Evolutionary conservation across 495 filamentous ascomycete genomes (phyloP).

Genomic region (Pseudoneurospora amorphoporcata): DNA sequence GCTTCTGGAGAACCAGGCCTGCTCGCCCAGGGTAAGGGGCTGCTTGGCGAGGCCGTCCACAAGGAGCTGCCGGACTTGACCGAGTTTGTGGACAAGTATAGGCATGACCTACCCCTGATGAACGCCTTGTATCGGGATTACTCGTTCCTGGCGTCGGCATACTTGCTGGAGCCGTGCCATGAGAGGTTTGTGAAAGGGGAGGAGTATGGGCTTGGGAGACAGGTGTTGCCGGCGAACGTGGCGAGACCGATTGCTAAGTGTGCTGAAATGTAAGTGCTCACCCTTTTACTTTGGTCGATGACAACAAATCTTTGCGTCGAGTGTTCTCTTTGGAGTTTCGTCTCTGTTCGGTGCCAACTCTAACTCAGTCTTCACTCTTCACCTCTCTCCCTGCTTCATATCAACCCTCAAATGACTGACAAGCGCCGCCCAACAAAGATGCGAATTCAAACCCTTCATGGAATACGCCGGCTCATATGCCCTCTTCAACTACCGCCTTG

Average conservation of each 20-base stretch:
- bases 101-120: constrained; percentile 58
- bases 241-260: constrained; percentile 66
- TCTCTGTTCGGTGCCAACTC: constrained; percentile 4
- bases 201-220: constrained; percentile 64
- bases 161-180: constrained; percentile 91
- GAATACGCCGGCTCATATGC: constrained; percentile 88
- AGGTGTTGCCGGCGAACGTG: constrained; percentile 57
- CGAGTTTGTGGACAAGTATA: constrained; percentile 56
- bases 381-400: background rate
- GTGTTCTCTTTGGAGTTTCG: background rate
- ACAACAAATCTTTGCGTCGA: background rate
- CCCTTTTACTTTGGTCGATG: background rate
- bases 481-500: constrained; percentile 76
- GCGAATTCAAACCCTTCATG: constrained; percentile 80
- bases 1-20: constrained; percentile 60
- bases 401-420: background rate
- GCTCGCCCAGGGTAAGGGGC: constrained; percentile 47
- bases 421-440: constrained; percentile 20
- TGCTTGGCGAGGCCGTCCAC: constrained; percentile 57
- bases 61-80: constrained; percentile 65
- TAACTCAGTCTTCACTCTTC: background rate
- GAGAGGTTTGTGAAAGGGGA: constrained; percentile 55
- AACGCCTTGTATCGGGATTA: constrained; percentile 86
- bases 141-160: constrained; percentile 77
- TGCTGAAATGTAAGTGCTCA: constrained; percentile 60